Evolutionary conservation across 169 alveolate species (phyloP).

Genomic region (Neospora caninum): DNA sequence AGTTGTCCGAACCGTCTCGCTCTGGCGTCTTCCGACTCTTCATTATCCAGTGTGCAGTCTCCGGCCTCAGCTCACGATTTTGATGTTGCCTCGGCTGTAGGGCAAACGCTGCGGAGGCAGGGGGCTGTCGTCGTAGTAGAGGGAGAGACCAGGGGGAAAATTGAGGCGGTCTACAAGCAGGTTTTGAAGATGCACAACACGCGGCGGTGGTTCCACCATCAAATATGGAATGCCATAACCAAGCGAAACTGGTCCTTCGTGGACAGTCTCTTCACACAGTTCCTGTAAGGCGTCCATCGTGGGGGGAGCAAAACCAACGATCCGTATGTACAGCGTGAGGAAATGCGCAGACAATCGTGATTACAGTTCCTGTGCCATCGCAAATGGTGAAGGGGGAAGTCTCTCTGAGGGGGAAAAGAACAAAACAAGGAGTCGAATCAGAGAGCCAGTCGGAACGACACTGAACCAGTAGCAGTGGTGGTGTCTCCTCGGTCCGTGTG

Average conservation of each 20-base stretch:
- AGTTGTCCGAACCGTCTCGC: background rate
- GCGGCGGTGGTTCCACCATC: constrained; percentile 58
- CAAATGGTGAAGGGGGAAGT: background rate
- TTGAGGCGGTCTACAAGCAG: background rate
- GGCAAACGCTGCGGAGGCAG: background rate
- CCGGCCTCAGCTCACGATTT: background rate
- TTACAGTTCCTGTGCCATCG: background rate
- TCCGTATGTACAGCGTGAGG: background rate
- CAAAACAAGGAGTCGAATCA: background rate
- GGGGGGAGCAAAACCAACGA: background rate
- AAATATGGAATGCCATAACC: constrained; percentile 49
- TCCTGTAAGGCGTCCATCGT: background rate
- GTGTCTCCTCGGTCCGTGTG: no score
- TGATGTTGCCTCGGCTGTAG: background rate
- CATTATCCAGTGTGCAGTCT: background rate
- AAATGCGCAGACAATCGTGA: background rate
- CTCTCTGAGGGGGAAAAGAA: background rate
- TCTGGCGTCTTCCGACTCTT: background rate
- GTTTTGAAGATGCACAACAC: constrained; percentile 28
- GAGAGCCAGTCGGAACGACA: no score
- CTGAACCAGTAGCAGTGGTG: no score
- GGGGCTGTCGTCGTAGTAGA: background rate
- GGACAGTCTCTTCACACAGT: constrained; percentile 14
- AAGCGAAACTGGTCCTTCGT: constrained; percentile 28
- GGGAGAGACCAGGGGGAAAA: background rate